phyloP scores from a whole-genome alignment of 2,329 filamentous ascomycete genomes.

The Colletotrichum euphorbiae region DNA sequence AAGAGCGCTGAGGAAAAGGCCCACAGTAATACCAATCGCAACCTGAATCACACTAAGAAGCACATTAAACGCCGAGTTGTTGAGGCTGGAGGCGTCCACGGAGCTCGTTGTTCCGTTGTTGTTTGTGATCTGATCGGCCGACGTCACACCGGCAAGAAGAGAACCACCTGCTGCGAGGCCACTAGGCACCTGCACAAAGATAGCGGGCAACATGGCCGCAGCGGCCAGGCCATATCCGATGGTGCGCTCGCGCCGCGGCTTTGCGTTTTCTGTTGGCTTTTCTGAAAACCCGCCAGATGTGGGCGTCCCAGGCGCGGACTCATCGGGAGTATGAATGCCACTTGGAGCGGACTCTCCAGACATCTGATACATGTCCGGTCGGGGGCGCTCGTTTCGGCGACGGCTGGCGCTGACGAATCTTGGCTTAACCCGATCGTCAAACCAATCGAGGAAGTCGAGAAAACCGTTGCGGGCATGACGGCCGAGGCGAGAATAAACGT shows the following conservation, averaged over 20 bases:
- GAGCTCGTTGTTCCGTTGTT: constrained; percentile 50
- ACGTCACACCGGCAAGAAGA: constrained; percentile 67
- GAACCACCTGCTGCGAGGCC: constrained; percentile 71
- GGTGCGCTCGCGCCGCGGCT: constrained; percentile 48
- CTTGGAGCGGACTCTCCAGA: constrained; percentile 14
- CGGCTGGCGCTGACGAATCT: constrained; percentile 46
- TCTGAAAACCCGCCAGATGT: neutral
- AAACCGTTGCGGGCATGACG: constrained; percentile 66
- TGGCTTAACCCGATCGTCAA: constrained; percentile 61
- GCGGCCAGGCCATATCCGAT: constrained; percentile 83
- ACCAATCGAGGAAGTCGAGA: constrained; percentile 61
- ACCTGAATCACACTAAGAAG: constrained; percentile 70
- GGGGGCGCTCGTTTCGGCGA: constrained; percentile 44
- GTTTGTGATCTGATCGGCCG: constrained; percentile 65
- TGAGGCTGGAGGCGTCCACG: constrained; percentile 44
- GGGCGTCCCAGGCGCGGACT: constrained; percentile 34
- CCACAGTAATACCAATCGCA: constrained; percentile 72
- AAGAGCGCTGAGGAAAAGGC: constrained; percentile 66
- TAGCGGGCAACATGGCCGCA: constrained; percentile 86
- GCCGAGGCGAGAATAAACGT: constrained; percentile 79
- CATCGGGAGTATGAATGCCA: constrained; percentile 22
- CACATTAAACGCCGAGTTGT: constrained; percentile 64
- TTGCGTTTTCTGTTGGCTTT: constrained; percentile 42
- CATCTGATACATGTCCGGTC: constrained; percentile 35
- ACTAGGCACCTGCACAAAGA: constrained; percentile 78